Conservation (phyloP, 768 basidiomycete genomes). For the Baorangia bicolor region DNA sequence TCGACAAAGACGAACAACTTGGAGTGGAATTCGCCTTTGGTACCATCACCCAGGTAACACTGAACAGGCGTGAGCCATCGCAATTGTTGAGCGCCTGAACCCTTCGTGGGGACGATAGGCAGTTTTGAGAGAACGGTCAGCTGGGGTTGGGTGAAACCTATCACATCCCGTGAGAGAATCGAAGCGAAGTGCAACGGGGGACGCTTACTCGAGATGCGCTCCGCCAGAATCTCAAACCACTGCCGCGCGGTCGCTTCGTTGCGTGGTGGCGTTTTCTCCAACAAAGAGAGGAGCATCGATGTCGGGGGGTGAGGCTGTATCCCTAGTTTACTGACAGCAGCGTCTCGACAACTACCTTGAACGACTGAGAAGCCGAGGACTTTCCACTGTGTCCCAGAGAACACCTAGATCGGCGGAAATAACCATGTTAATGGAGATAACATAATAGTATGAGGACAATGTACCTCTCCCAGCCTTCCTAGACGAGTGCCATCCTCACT, state of each 20-base stretch:
- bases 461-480: slow-evolving; percentile 65
- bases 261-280: slow-evolving; percentile 60
- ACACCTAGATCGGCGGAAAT: slow-evolving; percentile 51
- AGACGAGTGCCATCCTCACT: slow-evolving; percentile 51
- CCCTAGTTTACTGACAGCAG: slow-evolving; percentile 62
- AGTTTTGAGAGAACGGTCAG: slow-evolving; percentile 55
- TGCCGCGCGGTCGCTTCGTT: slow-evolving; percentile 51
- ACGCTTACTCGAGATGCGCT: slow-evolving; percentile 55
- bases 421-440: neutral
- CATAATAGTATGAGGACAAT: neutral
- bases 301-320: slow-evolving; percentile 70
- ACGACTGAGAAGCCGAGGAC: slow-evolving; percentile 75
- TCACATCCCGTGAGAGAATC: neutral
- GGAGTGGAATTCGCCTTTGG: slow-evolving; percentile 63
- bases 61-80: slow-evolving; percentile 58
- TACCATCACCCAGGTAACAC: slow-evolving; percentile 63
- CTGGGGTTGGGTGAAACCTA: slow-evolving; percentile 61
- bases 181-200: neutral
- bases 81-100: slow-evolving; percentile 29
- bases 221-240: slow-evolving; percentile 70
- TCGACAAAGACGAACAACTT: slow-evolving; percentile 87
- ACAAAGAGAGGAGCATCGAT: slow-evolving; percentile 52
- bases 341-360: slow-evolving; percentile 48
- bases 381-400: slow-evolving; percentile 63
- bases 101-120: slow-evolving; percentile 65